A percentile compares a stretch with the other conserved stretches of the same genome.
Conservation (phyloP, 768 basidiomycete genomes). For the Leccinellum albellum region DNA sequence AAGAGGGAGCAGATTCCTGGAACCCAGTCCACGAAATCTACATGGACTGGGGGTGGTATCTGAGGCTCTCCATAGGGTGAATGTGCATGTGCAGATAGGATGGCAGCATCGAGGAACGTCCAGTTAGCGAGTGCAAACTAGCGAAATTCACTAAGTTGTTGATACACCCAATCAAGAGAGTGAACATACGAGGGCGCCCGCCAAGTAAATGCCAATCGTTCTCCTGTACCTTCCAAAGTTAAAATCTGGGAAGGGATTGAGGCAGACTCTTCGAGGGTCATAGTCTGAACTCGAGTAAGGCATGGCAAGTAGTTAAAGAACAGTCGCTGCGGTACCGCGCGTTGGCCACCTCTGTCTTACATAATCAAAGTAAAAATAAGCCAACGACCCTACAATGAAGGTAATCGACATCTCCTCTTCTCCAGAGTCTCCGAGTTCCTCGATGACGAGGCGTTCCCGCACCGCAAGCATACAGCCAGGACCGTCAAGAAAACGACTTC, state of each 20-base stretch:
- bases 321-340: neutral
- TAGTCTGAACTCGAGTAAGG: slow-evolving; percentile 70
- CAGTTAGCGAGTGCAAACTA: slow-evolving; percentile 95
- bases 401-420: slow-evolving; percentile 26
- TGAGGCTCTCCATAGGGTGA: slow-evolving; percentile 70
- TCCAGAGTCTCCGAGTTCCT: slow-evolving; percentile 14
- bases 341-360: slow-evolving; percentile 6
- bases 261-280: slow-evolving; percentile 83
- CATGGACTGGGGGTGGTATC: slow-evolving; percentile 69
- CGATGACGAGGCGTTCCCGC: slow-evolving; percentile 14
- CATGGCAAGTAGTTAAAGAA: slow-evolving; percentile 1
- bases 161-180: neutral
- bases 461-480: slow-evolving; percentile 20
- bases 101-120: slow-evolving; percentile 90
- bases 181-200: slow-evolving; percentile 81
- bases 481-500: slow-evolving; percentile 13
- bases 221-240: slow-evolving; percentile 74
- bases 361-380: slow-evolving; percentile 10
- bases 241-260: slow-evolving; percentile 81
- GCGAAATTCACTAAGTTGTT: neutral
- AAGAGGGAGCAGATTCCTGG: slow-evolving; percentile 90
- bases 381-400: neutral
- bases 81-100: slow-evolving; percentile 83
- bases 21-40: slow-evolving; percentile 96
- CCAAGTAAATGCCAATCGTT: slow-evolving; percentile 83